Conservation (phyloP, 2,329 filamentous ascomycete species). For the Chlorencoelia australis region DNA sequence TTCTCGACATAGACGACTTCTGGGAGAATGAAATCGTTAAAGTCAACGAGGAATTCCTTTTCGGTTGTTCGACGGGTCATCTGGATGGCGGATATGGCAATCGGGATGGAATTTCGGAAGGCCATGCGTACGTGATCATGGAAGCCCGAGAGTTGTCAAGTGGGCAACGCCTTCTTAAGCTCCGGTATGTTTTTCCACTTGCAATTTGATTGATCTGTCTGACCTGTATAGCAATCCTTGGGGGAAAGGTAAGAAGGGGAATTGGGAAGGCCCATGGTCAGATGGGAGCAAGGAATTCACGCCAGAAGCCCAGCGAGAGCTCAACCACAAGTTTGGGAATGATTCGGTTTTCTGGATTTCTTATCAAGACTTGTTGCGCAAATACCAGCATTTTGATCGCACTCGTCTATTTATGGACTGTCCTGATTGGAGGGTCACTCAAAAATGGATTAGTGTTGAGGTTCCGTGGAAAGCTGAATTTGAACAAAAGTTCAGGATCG, state of each 20-base stretch:
- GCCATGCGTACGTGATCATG: slow-evolving; percentile 52
- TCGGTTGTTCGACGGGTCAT: slow-evolving; percentile 58
- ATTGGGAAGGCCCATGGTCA: slow-evolving; percentile 49
- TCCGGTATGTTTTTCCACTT: slow-evolving; percentile 26
- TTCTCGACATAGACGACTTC: slow-evolving; percentile 70
- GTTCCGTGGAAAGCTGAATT: slow-evolving; percentile 54
- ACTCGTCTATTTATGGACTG: slow-evolving; percentile 49
- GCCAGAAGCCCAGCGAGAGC: slow-evolving; percentile 44
- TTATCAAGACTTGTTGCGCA: slow-evolving; percentile 51
- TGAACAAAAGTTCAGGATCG: slow-evolving; percentile 51
- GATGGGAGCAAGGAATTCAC: slow-evolving; percentile 55
- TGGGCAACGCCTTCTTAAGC: slow-evolving; percentile 45
- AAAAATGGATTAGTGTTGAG: slow-evolving; percentile 51
- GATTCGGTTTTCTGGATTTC: slow-evolving; percentile 57
- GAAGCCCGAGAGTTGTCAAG: slow-evolving; percentile 42
- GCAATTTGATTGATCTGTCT: background rate
- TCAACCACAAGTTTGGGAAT: slow-evolving; percentile 48
- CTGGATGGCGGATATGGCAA: slow-evolving; percentile 53
- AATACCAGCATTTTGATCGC: slow-evolving; percentile 51
- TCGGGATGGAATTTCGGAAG: slow-evolving; percentile 47
- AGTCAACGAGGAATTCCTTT: slow-evolving; percentile 72
- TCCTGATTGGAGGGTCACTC: slow-evolving; percentile 45
- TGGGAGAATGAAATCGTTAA: slow-evolving; percentile 74
- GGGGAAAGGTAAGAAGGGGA: slow-evolving; percentile 46
- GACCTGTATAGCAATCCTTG: slow-evolving; percentile 39